These are phyloP conservation scores for Russula emetica DNA, from an alignment of 768 basidiomycete species.

Conservation along the genomic window DNA sequence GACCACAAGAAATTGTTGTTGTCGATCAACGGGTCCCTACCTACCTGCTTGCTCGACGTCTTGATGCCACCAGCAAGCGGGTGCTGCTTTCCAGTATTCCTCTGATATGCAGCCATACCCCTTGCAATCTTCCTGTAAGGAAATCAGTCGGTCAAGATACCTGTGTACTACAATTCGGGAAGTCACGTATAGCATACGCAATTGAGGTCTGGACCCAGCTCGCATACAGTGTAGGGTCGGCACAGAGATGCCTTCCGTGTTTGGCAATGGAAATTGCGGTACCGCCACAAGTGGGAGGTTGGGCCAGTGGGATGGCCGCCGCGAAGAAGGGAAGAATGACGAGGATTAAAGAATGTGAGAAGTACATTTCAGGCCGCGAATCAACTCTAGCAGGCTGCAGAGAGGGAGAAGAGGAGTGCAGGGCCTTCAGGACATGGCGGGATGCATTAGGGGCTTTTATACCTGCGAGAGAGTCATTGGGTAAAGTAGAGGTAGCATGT, in stretches of 20 bases:
- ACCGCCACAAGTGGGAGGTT: neutral
- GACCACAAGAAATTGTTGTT: slow-evolving; percentile 6
- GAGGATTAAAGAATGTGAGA: neutral
- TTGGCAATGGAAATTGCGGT: slow-evolving; percentile 7
- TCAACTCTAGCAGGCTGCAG: neutral
- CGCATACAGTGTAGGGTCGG: neutral
- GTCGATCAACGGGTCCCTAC: neutral
- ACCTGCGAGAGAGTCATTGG: too few relatives aligned
- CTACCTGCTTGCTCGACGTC: neutral
- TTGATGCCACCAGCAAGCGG: neutral
- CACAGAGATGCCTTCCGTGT: neutral
- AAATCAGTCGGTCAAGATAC: neutral
- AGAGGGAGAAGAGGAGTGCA: neutral
- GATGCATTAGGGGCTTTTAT: neutral
- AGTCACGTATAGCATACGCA: neutral
- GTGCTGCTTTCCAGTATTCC: neutral
- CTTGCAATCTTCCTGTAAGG: slow-evolving; percentile 11
- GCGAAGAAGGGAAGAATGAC: neutral
- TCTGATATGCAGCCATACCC: slow-evolving; percentile 5
- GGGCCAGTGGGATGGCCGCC: neutral
- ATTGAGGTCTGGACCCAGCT: neutral
- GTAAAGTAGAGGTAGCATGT: too few relatives aligned
- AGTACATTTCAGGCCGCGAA: slow-evolving; percentile 1
- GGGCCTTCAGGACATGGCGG: neutral
- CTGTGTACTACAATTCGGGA: neutral